Evolutionary conservation across 106 monocot genomes (phyloP).

Genomic region (Xerophyta viscosa): DNA sequence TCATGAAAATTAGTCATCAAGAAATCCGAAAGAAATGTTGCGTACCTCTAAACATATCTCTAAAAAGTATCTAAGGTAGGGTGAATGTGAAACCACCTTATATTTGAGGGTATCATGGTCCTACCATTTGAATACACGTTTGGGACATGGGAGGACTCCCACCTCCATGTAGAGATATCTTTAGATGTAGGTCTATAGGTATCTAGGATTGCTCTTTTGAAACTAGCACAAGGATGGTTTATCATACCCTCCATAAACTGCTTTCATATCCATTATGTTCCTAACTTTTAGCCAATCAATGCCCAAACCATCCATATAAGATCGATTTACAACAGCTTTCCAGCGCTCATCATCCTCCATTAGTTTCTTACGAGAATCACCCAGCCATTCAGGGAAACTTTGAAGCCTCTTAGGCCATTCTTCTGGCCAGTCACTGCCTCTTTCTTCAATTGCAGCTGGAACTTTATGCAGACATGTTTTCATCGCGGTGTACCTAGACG

Average conservation of each 20-base stretch:
- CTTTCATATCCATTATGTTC: constrained; percentile 93
- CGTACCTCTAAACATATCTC: too few relatives aligned
- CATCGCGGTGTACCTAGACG: constrained; percentile 63
- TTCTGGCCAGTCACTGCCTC: constrained; percentile 89
- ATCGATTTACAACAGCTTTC: constrained; percentile 65
- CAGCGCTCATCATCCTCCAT: constrained; percentile 62
- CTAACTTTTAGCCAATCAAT: constrained; percentile 81
- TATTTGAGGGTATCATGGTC: too few relatives aligned
- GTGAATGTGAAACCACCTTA: too few relatives aligned
- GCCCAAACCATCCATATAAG: constrained; percentile 81
- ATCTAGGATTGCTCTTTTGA: too few relatives aligned
- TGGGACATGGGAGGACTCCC: too few relatives aligned
- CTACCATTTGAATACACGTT: too few relatives aligned
- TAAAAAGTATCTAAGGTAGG: too few relatives aligned
- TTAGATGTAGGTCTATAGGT: too few relatives aligned
- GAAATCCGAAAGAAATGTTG: too few relatives aligned
- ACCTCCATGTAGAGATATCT: too few relatives aligned
- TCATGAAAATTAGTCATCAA: too few relatives aligned
- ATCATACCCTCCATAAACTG: constrained; percentile 83
- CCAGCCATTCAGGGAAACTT: constrained; percentile 80
- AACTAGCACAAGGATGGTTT: background rate
- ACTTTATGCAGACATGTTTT: constrained; percentile 63
- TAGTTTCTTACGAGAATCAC: constrained; percentile 48
- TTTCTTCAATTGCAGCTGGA: constrained; percentile 68
- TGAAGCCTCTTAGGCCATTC: constrained; percentile 96